phyloP scores from a whole-genome alignment of 345 rosid genomes.

The Durio zibethinus region DNA sequence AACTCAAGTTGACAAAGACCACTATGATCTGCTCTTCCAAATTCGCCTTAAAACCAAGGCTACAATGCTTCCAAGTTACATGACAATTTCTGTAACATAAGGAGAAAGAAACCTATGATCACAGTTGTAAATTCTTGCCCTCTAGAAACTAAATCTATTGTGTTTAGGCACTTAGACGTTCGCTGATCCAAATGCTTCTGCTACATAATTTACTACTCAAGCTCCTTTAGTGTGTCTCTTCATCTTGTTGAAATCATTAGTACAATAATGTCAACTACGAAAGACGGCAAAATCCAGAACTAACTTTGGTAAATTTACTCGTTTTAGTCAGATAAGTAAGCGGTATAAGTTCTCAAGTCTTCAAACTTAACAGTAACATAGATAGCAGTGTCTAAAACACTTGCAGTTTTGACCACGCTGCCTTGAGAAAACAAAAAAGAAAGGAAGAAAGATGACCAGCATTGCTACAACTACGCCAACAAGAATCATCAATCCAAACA shows the following conservation, averaged over 20 bases:
- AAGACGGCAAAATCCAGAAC: not conserved
- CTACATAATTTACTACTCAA: not conserved
- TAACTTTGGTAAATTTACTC: not conserved
- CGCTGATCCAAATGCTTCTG: not conserved
- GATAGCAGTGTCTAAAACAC: not conserved
- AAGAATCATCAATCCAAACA: not conserved
- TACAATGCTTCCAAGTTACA: not conserved
- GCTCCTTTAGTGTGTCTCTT: not conserved
- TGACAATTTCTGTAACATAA: not conserved
- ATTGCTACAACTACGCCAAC: not conserved
- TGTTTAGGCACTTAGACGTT: not conserved
- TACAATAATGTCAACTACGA: too few species aligned
- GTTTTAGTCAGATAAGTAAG: not conserved
- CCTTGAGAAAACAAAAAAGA: not conserved
- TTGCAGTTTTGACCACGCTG: not conserved
- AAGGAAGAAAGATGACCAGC: not conserved
- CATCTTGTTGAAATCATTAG: not conserved
- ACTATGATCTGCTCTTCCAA: not conserved
- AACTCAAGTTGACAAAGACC: not conserved
- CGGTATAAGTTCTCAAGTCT: not conserved
- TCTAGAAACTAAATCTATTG: not conserved
- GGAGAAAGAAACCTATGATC: not conserved
- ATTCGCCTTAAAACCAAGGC: not conserved
- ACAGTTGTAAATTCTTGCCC: not conserved
- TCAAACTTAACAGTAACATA: not conserved